Conservation (phyloP, 345 rosid species). For the Citrus maxima region DNA sequence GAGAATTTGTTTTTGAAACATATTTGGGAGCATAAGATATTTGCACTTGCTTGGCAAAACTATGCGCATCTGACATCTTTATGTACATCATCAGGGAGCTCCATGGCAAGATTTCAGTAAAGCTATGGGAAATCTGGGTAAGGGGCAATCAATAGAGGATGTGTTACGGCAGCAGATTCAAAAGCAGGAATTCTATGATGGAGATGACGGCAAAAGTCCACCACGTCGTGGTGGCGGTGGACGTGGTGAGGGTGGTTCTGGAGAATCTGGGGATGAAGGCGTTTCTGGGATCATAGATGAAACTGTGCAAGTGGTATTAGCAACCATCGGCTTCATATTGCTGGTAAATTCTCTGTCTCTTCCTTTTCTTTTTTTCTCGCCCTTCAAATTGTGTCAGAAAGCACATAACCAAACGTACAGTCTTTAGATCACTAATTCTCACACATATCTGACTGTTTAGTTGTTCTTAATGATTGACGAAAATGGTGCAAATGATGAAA, state of each 20-base stretch:
- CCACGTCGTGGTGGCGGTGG: conserved; percentile 50
- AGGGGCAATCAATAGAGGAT: conserved; percentile 53
- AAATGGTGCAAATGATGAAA: not conserved
- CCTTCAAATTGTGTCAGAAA: not conserved
- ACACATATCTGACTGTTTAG: not conserved
- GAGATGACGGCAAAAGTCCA: conserved; percentile 41
- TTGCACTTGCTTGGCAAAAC: not conserved
- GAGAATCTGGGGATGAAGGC: conserved; percentile 50
- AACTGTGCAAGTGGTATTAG: conserved; percentile 61
- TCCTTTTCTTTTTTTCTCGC: not conserved
- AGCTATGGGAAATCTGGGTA: conserved; percentile 43
- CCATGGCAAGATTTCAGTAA: conserved; percentile 60
- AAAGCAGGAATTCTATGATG: conserved; percentile 47
- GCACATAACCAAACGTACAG: not conserved
- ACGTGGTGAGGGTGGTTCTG: conserved; percentile 31
- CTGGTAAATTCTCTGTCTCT: conserved; percentile 35
- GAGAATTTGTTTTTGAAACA: not conserved
- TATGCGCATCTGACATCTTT: not conserved
- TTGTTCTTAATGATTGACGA: not conserved
- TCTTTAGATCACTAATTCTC: not conserved
- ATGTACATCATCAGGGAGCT: conserved; percentile 38
- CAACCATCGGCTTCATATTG: conserved; percentile 57
- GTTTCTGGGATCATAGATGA: conserved; percentile 49
- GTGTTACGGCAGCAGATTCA: conserved; percentile 60
- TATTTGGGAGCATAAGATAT: not conserved